Percentiles rank a stretch among this genome's conserved stretches.
phyloP scores from a whole-genome alignment of 306 rosid genomes.

The Ceratonia siliqua region DNA sequence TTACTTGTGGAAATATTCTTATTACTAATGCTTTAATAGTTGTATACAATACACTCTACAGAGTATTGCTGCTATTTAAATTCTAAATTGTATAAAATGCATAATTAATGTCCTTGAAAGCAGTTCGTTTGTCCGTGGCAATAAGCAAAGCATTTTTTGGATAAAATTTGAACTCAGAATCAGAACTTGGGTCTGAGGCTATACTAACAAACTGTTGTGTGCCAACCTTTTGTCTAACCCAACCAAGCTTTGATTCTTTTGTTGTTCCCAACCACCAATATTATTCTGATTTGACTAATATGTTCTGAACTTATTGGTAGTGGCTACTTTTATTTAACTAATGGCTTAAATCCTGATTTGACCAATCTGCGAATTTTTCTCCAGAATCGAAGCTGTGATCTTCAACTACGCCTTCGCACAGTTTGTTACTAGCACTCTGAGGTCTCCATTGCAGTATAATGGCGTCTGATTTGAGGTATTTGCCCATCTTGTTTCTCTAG shows the following conservation, averaged over 20 bases:
- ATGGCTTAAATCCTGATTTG: neutral
- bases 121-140: conserved; percentile 3
- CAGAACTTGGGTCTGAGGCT: neutral
- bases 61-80: neutral
- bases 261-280: neutral
- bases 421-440: too few relatives aligned
- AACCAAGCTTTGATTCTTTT: neutral
- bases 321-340: neutral
- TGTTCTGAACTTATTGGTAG: neutral
- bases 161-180: neutral
- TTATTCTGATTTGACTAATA: neutral
- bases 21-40: neutral
- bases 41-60: neutral
- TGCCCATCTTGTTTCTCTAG: too few relatives aligned
- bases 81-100: neutral
- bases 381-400: too few relatives aligned
- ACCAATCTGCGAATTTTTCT: too few relatives aligned
- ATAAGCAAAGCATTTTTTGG: neutral
- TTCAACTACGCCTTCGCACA: too few relatives aligned
- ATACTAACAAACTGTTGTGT: neutral
- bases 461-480: too few relatives aligned
- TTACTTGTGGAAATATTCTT: neutral
- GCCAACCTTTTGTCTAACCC: neutral
- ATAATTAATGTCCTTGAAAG: neutral
- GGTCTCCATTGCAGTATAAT: too few relatives aligned